These are phyloP conservation scores for Backusella tuberculispora DNA, from an alignment of 192 early-diverging fungal genomes.

Conservation along the genomic window DNA sequence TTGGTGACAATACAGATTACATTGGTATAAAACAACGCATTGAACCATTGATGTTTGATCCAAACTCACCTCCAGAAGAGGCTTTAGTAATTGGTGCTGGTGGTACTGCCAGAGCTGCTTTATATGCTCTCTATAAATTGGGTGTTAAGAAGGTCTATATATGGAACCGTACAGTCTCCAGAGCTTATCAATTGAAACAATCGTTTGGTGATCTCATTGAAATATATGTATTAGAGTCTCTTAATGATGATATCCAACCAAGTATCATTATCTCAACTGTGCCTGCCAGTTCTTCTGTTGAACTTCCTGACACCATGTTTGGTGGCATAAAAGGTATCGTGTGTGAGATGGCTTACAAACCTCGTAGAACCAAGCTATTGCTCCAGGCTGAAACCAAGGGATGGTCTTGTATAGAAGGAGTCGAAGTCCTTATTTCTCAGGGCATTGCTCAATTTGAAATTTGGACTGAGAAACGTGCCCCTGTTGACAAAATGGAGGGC, in stretches of 20 bases:
- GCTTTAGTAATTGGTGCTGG: conserved; percentile 94
- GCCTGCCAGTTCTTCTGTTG: conserved; percentile 70
- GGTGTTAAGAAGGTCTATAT: conserved; percentile 72
- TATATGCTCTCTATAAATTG: conserved; percentile 79
- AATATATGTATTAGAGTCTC: conserved; percentile 48
- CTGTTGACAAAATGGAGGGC: conserved; percentile 51
- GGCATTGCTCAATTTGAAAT: conserved; percentile 88
- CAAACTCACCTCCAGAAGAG: conserved; percentile 32
- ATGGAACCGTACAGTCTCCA: conserved; percentile 86
- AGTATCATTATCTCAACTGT: conserved; percentile 78
- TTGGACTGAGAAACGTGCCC: conserved; percentile 79
- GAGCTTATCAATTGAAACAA: conserved; percentile 66
- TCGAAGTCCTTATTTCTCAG: conserved; percentile 90
- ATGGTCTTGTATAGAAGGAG: conserved; percentile 78
- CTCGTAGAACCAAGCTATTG: conserved; percentile 80
- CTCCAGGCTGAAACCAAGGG: conserved; percentile 58
- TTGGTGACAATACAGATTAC: conserved; percentile 97
- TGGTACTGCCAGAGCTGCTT: conserved; percentile 90
- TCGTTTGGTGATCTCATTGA: conserved; percentile 62
- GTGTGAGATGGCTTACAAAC: conserved; percentile 95
- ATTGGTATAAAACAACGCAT: conserved; percentile 81
- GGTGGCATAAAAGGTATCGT: conserved; percentile 66
- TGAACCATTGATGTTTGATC: conserved; percentile 44
- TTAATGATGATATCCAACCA: conserved; percentile 49
- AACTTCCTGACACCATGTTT: conserved; percentile 57